Percentiles rank a stretch among this genome's conserved stretches.
Evolutionary conservation across 805 yeast genomes (phyloP).

Genomic region (Candida sakaeoensis): DNA sequence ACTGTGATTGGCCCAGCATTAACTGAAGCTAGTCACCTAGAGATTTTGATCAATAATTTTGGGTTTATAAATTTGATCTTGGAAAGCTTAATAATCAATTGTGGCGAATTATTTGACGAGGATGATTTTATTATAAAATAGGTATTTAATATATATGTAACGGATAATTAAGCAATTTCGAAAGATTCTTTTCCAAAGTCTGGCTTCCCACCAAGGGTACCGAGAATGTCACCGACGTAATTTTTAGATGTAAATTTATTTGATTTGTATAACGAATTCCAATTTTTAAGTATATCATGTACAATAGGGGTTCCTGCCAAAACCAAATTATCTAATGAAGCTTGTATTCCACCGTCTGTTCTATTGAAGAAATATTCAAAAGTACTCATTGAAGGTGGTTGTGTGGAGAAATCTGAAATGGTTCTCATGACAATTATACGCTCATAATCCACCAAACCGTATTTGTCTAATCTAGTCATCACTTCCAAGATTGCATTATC

Average conservation of each 20-base stretch:
- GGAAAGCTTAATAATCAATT: conserved; percentile 47
- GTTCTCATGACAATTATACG: conserved; percentile 60
- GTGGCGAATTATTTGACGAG: conserved; percentile 14
- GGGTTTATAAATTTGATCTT: conserved; percentile 54
- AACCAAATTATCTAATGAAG: conserved; percentile 49
- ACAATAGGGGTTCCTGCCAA: conserved; percentile 53
- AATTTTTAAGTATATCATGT: conserved; percentile 49
- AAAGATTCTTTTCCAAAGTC: conserved; percentile 31
- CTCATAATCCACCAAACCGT: conserved; percentile 53
- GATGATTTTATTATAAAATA: neutral
- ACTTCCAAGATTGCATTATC: conserved; percentile 65
- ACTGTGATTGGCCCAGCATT: conserved; percentile 76
- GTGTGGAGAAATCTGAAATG: conserved; percentile 55
- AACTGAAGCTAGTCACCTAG: conserved; percentile 52
- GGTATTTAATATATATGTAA: neutral
- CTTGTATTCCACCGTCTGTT: conserved; percentile 48
- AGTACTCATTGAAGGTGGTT: conserved; percentile 46
- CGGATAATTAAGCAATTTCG: conserved; percentile 12
- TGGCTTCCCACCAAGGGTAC: conserved; percentile 47
- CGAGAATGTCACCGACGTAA: conserved; percentile 60
- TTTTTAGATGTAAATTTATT: conserved; percentile 38
- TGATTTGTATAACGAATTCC: conserved; percentile 34
- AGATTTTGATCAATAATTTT: conserved; percentile 43
- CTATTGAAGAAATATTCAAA: conserved; percentile 48
- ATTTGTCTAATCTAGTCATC: conserved; percentile 48